phyloP scores from a whole-genome alignment of 345 rosid genomes.

The Balakata baccata region DNA sequence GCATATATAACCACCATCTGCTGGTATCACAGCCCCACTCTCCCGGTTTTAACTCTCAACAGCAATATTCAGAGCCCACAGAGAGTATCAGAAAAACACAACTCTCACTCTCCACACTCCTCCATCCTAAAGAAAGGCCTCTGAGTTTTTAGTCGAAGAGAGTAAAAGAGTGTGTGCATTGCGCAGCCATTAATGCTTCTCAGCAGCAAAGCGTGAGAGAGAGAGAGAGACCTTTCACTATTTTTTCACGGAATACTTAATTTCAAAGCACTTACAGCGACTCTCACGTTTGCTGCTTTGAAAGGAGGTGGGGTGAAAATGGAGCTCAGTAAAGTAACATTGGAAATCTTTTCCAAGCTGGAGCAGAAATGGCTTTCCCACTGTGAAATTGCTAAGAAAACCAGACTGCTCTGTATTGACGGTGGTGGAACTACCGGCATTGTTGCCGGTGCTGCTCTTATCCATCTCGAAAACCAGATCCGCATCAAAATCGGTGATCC shows the following conservation, averaged over 20 bases:
- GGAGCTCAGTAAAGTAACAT: conserved; percentile 86
- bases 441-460: conserved; percentile 59
- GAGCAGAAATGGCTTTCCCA: conserved; percentile 94
- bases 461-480: conserved; percentile 90
- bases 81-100: conserved; percentile 9
- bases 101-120: conserved; percentile 2
- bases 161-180: conserved; percentile 12
- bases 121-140: background rate
- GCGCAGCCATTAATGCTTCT: conserved; percentile 31
- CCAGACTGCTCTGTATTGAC: conserved; percentile 80
- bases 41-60: conserved; percentile 20
- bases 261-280: background rate
- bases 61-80: conserved; percentile 11
- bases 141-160: conserved; percentile 1
- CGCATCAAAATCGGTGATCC: conserved; percentile 67
- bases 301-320: conserved; percentile 22
- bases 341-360: conserved; percentile 83
- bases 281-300: background rate
- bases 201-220: conserved; percentile 34
- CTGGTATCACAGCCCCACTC: conserved; percentile 11
- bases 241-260: conserved; percentile 5
- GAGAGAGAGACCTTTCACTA: no score
- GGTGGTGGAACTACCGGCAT: conserved; percentile 74
- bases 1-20: conserved; percentile 26
- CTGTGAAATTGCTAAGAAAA: conserved; percentile 58